phyloP scores from a whole-genome alignment of 352 stramenopile genomes.

The Globisporangium paroecandrum region DNA sequence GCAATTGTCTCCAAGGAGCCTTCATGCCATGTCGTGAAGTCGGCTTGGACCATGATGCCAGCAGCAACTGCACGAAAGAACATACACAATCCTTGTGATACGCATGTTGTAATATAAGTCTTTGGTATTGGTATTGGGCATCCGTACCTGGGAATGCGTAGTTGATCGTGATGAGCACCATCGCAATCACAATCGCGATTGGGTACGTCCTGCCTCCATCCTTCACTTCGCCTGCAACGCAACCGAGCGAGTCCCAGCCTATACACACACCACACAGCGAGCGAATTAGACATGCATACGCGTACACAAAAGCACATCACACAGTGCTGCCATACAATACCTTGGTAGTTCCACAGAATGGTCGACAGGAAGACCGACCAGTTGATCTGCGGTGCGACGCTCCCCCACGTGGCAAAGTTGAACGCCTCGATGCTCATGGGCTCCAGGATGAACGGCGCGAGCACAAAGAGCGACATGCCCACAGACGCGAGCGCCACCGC shows the following conservation, averaged over 20 bases:
- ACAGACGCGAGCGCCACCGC: constrained; percentile 70
- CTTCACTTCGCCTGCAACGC: constrained; percentile 83
- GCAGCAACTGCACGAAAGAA: constrained; percentile 37
- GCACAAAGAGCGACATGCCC: constrained; percentile 79
- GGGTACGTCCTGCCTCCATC: constrained; percentile 75
- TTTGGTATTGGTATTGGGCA: too few species aligned
- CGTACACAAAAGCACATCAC: not conserved
- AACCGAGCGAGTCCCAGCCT: constrained; percentile 83
- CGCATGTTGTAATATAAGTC: too few species aligned
- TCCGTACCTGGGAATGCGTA: constrained; percentile 69
- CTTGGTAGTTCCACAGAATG: constrained; percentile 87
- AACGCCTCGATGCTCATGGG: constrained; percentile 69
- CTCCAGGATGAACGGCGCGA: constrained; percentile 78
- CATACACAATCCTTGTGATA: too few species aligned
- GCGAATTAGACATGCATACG: not conserved
- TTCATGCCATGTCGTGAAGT: constrained; percentile 70
- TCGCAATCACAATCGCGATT: constrained; percentile 80
- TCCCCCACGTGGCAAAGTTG: constrained; percentile 70
- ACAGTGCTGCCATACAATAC: constrained; percentile 9
- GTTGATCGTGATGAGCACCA: constrained; percentile 81
- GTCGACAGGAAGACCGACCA: constrained; percentile 86
- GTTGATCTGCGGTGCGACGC: constrained; percentile 62
- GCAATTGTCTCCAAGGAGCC: constrained; percentile 74
- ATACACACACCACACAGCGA: not conserved
- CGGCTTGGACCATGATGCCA: constrained; percentile 73